Evolutionary conservation across 2,329 filamentous ascomycete genomes (phyloP).

Genomic region (Aureobasidium sp.): DNA sequence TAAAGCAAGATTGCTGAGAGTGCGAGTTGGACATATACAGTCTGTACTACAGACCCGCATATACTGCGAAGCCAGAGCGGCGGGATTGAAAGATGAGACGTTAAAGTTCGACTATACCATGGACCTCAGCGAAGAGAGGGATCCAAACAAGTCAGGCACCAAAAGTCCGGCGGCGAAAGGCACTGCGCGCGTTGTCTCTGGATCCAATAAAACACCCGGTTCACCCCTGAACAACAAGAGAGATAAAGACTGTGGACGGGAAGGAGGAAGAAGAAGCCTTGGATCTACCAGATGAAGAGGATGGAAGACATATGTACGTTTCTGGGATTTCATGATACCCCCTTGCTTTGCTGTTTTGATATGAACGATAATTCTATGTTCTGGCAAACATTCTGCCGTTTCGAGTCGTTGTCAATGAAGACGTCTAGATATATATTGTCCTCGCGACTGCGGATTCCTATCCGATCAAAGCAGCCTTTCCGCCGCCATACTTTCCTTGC

Average conservation of each 20-base stretch:
- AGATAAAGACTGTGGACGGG: background rate
- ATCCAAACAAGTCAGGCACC: background rate
- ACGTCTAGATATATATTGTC: background rate
- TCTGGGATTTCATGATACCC: background rate
- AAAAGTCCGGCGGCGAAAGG: background rate
- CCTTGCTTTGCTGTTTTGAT: background rate
- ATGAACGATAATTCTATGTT: background rate
- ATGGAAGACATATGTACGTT: background rate
- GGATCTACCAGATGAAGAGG: background rate
- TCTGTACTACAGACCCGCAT: conserved; percentile 2
- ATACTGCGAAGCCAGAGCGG: background rate
- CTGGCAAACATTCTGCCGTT: background rate
- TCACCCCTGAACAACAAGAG: background rate
- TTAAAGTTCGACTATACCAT: background rate
- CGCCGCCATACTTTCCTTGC: conserved; percentile 43
- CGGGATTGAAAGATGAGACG: background rate
- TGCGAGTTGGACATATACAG: background rate
- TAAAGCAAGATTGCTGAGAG: background rate
- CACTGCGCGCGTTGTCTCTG: background rate
- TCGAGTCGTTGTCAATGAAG: background rate
- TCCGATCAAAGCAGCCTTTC: conserved; percentile 21
- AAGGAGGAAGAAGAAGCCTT: background rate
- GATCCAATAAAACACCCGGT: background rate
- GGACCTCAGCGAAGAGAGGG: background rate
- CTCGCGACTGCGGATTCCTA: background rate